Conservation (phyloP, 768 basidiomycete genomes). For the Trichaptum fuscoviolaceum region DNA sequence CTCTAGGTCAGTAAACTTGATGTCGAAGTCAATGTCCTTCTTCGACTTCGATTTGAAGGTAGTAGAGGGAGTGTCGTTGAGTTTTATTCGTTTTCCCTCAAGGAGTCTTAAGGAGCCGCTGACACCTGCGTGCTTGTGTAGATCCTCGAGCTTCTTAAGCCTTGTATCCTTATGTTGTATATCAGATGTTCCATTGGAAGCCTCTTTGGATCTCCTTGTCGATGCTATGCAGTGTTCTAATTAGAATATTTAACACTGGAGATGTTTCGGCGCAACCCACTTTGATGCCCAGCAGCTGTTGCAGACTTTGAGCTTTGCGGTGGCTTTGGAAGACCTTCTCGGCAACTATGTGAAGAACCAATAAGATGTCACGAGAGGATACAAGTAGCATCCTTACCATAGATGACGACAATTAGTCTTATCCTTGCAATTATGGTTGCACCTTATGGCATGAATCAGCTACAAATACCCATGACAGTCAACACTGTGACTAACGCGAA, state of each 20-base stretch:
- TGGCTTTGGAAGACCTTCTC: constrained; percentile 59
- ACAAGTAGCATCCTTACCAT: constrained; percentile 43
- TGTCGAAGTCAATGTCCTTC: constrained; percentile 39
- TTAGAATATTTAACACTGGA: neutral
- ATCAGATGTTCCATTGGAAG: constrained; percentile 19
- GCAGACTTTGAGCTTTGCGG: constrained; percentile 34
- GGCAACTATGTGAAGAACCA: constrained; percentile 46
- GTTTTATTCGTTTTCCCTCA: constrained; percentile 40
- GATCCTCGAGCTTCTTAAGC: constrained; percentile 35
- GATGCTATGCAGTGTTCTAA: neutral
- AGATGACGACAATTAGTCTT: constrained; percentile 70
- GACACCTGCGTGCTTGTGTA: constrained; percentile 41
- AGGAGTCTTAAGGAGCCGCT: constrained; percentile 31
- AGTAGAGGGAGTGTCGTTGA: constrained; percentile 20
- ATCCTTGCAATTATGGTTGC: constrained; percentile 78
- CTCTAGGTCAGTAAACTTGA: constrained; percentile 41
- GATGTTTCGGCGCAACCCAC: neutral
- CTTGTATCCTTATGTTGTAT: constrained; percentile 20
- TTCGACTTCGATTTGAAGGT: constrained; percentile 12
- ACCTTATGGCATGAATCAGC: constrained; percentile 37
- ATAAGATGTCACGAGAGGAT: neutral
- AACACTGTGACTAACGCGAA: constrained; percentile 41
- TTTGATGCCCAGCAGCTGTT: constrained; percentile 7
- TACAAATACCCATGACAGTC: neutral
- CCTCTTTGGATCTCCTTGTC: constrained; percentile 13